A percentile compares a stretch with the other conserved stretches of the same genome.
phyloP scores from a whole-genome alignment of 495 filamentous ascomycete species.

The Penicillium samsonianum region DNA sequence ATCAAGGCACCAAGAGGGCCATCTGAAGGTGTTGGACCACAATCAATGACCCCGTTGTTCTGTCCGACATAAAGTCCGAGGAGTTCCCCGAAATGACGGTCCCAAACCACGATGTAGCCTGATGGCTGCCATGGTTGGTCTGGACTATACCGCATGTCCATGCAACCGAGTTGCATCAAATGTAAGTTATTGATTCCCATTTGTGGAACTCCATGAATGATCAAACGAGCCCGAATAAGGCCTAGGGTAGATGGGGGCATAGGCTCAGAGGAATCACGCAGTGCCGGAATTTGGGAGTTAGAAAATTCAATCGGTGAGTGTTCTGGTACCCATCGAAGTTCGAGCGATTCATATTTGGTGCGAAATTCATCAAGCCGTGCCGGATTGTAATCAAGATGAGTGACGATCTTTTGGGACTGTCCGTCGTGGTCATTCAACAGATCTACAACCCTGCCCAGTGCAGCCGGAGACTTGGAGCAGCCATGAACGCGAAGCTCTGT shows the following conservation, averaged over 20 bases:
- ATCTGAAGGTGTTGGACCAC: conserved; percentile 14
- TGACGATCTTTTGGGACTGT: conserved; percentile 7
- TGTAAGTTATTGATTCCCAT: conserved; percentile 23
- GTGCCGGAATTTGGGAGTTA: conserved; percentile 12
- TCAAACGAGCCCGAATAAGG: conserved; percentile 31
- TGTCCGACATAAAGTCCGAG: conserved; percentile 34
- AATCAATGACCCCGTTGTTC: conserved; percentile 21
- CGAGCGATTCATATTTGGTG: conserved; percentile 2
- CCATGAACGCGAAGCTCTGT: conserved; percentile 33
- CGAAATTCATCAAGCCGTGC: background rate
- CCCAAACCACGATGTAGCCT: conserved; percentile 43
- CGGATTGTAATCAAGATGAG: conserved; percentile 12
- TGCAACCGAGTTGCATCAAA: conserved; percentile 40
- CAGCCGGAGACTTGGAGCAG: conserved; percentile 33
- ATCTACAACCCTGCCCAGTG: conserved; percentile 30
- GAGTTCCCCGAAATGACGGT: conserved; percentile 35
- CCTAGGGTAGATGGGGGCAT: conserved; percentile 32
- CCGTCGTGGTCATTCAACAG: conserved; percentile 41
- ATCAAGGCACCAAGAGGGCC: conserved; percentile 26
- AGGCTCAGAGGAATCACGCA: conserved; percentile 11
- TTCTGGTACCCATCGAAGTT: conserved; percentile 37
- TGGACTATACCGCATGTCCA: conserved; percentile 24
- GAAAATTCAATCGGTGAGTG: conserved; percentile 36
- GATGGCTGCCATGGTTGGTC: conserved; percentile 31
- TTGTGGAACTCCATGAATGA: conserved; percentile 20